Base-by-base conservation (phyloP, 441 rosid species). In the Adansonia madagascariensis region DNA sequence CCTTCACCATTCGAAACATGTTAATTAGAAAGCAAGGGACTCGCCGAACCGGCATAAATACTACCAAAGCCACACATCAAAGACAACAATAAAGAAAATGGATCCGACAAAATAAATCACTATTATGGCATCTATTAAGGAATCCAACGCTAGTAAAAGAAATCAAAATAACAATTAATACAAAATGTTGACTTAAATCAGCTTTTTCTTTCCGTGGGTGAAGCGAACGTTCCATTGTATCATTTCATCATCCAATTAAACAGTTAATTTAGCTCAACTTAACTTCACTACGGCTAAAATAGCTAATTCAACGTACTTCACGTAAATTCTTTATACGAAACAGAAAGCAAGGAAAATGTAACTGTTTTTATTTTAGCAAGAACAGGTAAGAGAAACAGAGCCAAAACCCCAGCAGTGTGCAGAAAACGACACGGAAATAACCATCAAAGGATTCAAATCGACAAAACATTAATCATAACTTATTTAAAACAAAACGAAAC, bases 21-120 rank as follows among this genome's bases (percentile, higher is more conserved):
- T 31, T 78, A 89, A 85, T 82, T 85, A 18, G 97, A 89, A 60
- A 95, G 89, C 98, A 92, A 90, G 8, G 95, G 85, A 81, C 89
- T 87, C 7, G 99, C 97, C 49, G 99, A 94, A 80, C 98, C 98
- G 92, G 84, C 60, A 71, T 35, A 68, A 76, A 14, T 14, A 0
- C 35, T 31, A 31, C 35, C 52, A 60, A 24, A 71, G 72, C 56
- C 47, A 69, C 71, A 64, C 10, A 8, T 22, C 50, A 53, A 17
- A 65, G n/a, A 68, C 35, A 31, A 31, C 35, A 31, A 31, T 63
- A 2, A 61, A 52, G 65, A 31, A 52, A 18, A 18, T 8, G 1
- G 44, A 47, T 64, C 50, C 3, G 0, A 64, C 6, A 35, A 63
- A 50, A 5, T 35, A 17, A 18, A 35, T 35, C 31, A 47, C 8